phyloP scores from a whole-genome alignment of 352 stramenopile species.

The Paralagenidium karlingii region DNA sequence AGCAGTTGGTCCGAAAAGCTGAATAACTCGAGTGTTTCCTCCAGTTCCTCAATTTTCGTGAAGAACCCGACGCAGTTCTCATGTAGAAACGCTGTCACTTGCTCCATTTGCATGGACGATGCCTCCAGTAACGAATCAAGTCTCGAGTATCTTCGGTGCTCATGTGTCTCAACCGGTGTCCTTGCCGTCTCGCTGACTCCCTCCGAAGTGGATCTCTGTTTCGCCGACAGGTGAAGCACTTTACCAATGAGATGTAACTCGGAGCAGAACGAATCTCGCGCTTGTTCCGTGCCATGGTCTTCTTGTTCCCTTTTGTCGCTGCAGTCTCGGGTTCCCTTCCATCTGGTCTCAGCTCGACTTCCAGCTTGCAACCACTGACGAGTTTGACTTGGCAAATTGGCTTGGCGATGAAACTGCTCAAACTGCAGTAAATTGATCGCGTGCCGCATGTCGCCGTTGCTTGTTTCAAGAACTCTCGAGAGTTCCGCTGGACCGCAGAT shows the following conservation, averaged over 20 bases:
- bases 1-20: constrained; percentile 55
- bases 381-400: neutral
- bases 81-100: constrained; percentile 49
- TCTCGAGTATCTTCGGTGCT: neutral
- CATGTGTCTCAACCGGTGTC: constrained; percentile 1
- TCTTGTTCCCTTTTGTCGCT: neutral
- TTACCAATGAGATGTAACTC: constrained; percentile 76
- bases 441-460: constrained; percentile 66
- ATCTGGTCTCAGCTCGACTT: neutral
- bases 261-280: constrained; percentile 62
- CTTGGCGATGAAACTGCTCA: constrained; percentile 6
- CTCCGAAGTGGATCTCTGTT: constrained; percentile 11
- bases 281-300: constrained; percentile 2
- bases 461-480: constrained; percentile 35
- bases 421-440: constrained; percentile 71
- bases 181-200: neutral
- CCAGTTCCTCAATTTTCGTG: constrained; percentile 57
- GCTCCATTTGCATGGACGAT: constrained; percentile 38
- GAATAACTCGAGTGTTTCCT: constrained; percentile 44
- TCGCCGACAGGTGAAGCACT: constrained; percentile 50
- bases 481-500: constrained; percentile 15
- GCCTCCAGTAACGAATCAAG: constrained; percentile 40
- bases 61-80: constrained; percentile 65
- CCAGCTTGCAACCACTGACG: constrained; percentile 1
- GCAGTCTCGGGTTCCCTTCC: neutral